Evolutionary conservation across 2,329 filamentous ascomycete genomes (phyloP), one percentile per base, ranked within the genome.

Genomic region (Fusarium verrucosum): DNA sequence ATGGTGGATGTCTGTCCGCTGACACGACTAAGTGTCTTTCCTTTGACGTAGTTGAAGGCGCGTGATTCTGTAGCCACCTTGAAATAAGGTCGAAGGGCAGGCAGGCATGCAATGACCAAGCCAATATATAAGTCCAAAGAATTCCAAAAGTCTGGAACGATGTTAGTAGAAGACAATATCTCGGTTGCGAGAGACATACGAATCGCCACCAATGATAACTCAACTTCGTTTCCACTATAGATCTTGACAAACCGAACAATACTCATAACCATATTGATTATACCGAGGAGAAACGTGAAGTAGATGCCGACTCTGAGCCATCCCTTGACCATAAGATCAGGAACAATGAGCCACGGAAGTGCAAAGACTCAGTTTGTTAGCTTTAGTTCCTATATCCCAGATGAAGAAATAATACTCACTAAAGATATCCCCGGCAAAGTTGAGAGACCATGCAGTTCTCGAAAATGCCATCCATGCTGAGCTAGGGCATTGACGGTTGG

Each of bases 1-100:
- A 16, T 16, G 3, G 13, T 32, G 16, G 13, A 6, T 16, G 28
- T 28, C 10, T 28, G 13, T 16, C 13, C 28, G 16, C 28, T 8
- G 2, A 10, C 2, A 4, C 35, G 51, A 13, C 28, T 50, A 3
- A 23, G 10, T 5, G 28, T 50, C 4, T 44, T 61, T 17, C 47
- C 57, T 17, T 36, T 54, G 32, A 61, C 10, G 8, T 61, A 61
- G 7, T 5, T 59, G n/a, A 61, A 59, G 7, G 42, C 54, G 16
- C 53, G 58, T 5, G 58, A 61, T 22, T 59, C 54, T 5, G 58
- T 10, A n/a, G 54, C 58, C 16, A 59, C 40, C 11, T 54, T 61
- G 36, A 63, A 61, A 19, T 63, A 63, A 13, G 59, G 59, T 20
- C 59, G 45, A 10, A 63, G 37, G 1, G 59, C 49, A 6, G 59